These are phyloP conservation scores for Oenanthe javanica DNA, from an alignment of 140 eudicot species.

Conservation along the genomic window DNA sequence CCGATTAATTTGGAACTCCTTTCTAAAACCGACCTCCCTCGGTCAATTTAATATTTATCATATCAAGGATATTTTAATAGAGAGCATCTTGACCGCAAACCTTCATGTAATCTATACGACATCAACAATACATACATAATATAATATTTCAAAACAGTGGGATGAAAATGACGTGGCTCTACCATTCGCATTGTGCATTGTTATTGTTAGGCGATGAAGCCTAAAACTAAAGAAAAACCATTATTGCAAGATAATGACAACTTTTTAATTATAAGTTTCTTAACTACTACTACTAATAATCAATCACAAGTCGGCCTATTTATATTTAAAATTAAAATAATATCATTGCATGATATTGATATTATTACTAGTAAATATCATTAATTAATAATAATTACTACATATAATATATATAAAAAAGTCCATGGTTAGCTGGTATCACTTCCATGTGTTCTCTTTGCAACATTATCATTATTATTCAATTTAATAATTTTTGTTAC, in stretches of 20 bases:
- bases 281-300: neutral
- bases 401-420: neutral
- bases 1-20: too few relatives aligned
- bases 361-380: too few relatives aligned
- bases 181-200: neutral
- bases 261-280: neutral
- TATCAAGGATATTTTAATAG: neutral
- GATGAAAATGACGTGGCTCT: neutral
- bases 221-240: neutral
- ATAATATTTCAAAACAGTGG: neutral
- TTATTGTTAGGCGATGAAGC: neutral
- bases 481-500: neutral
- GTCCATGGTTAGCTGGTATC: neutral
- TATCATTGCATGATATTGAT: neutral
- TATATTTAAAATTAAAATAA: neutral
- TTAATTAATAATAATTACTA: too few relatives aligned
- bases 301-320: neutral
- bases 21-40: neutral
- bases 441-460: neutral
- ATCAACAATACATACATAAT: neutral
- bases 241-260: neutral
- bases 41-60: too few relatives aligned
- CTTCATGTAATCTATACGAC: neutral
- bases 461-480: neutral
- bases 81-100: neutral